These are phyloP conservation scores for Pseudophaeomoniella oleicola DNA, from an alignment of 2,329 filamentous ascomycete species.

Conservation along the genomic window DNA sequence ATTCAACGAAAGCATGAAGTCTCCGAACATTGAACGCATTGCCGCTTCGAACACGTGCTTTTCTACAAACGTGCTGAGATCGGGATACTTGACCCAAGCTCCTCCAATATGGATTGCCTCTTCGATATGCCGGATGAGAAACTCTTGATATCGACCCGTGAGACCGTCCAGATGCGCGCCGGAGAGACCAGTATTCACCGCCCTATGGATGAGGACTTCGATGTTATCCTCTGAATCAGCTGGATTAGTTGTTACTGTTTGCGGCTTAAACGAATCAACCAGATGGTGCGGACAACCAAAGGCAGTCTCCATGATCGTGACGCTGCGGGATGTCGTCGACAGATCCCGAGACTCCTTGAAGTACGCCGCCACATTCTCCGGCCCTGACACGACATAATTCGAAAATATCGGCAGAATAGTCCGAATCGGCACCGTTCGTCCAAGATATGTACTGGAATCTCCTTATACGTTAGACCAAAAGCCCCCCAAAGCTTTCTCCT, in stretches of 20 bases:
- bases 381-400: no score
- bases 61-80: slow-evolving; percentile 5
- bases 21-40: background rate
- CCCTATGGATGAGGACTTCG: slow-evolving; percentile 3
- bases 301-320: no score
- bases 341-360: no score
- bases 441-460: background rate
- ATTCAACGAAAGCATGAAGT: background rate
- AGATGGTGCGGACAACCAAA: no score
- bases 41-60: background rate
- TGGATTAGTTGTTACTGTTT: slow-evolving; percentile 2
- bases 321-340: no score
- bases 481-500: background rate
- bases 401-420: no score
- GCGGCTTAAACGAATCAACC: background rate
- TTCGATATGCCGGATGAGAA: slow-evolving; percentile 2
- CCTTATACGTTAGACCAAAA: background rate
- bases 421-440: background rate
- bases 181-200: slow-evolving; percentile 4
- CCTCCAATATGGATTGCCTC: slow-evolving; percentile 1
- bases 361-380: no score
- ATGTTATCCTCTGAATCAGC: slow-evolving; percentile 4
- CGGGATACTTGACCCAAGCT: slow-evolving; percentile 4
- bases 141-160: slow-evolving; percentile 1
- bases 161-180: slow-evolving; percentile 3